Base-by-base conservation (phyloP, 108 stramenopile species). In the Conticribra weissflogii region DNA sequence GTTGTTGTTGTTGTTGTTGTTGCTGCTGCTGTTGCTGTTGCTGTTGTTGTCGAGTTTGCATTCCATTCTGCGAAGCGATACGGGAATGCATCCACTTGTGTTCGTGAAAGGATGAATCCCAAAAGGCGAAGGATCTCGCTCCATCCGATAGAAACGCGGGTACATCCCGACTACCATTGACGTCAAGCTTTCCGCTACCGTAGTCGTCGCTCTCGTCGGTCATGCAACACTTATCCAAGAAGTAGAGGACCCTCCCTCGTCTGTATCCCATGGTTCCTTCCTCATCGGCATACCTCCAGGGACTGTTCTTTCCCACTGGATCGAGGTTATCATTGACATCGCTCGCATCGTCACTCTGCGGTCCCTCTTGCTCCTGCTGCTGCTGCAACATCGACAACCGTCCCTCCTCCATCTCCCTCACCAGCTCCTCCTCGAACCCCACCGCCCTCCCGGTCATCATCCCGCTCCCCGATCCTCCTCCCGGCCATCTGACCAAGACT, bases 401-500 rank as follows among this genome's bases (percentile, higher is more conserved):
- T 7, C 48, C 27, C 30, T 57, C 44, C 18, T 48, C 45, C 12
- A 31, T 27, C 48, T 14, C 51, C 33, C 65, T 45, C n/a, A 54
- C 36, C 57, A 36, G 47, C 22, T 45, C 73, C 53, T n/a, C 49
- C 59, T 34, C 46, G 36, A 66, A 48, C 3, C 34, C 36, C 17
- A 9, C 59, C 25, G 36, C 59, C 17, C 32, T 22, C 1, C 59
- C 59, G 14, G 36, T 23, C 21, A 18, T 30, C 34, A 59, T 23
- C 1, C 59, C 59, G 14, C 24, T 14, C 9, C 28, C 21, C 34
- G 59, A 32, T 3, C 59, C 59, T 41, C 41, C 65, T 1, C 73
- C 73, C 23, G 73, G 73, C 73, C 73, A 74, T 46, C 73, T 48
- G 7, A 74, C 59, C 36, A 66, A 36, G 21, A 74, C 63, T 2